Base-by-base conservation (phyloP, 768 basidiomycete species). In the Tulasnella sp. region DNA sequence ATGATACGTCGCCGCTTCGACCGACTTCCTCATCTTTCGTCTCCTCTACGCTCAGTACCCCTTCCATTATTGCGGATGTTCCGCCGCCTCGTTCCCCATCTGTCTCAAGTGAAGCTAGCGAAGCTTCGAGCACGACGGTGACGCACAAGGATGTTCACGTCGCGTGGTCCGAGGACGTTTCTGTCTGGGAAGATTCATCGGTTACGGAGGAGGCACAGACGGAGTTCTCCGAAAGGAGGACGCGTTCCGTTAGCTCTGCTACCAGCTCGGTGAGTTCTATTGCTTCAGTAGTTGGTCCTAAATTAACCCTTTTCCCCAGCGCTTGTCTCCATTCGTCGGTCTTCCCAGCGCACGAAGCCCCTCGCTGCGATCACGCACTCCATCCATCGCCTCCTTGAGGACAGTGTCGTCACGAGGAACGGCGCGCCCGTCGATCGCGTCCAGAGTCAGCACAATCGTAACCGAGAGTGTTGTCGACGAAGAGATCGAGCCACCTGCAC, bases 1-100 rank as follows among this genome's bases (percentile, higher is more conserved):
- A 74, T 0, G 75, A 75, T 4, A 76, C 77, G 2, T 40, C 62
- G 68, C 48, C 50, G 14, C 25, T 34, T 3, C 15, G 41, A 11
- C 32, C 42, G 15, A 35, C 40, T 23, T 42, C 58, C 17, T 14
- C 58, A 25, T 31, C 48, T 32, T 25, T 32, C 31, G 40, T 34
- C 48, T 29, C 35, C 40, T 27, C 17, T 27, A 39, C 34, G 51
- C 2, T 34, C 11, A 7, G n/a, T 15, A 23, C 12, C 36, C 7
- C 43, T 27, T 3, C 17, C 25, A 27, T 25, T 5, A 35, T 25
- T 36, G 32, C 34, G 3, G 50, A 52, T 6, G 29, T 45, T 5
- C 19, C 27, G 11, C n/a, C 55, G 4, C 11, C 6, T 1, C 27
- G 17, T 23, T 34, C 3, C 25, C 31, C n/a, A 2, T 25, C 41